Evolutionary conservation across 2,329 filamentous ascomycete species (phyloP).

Genomic region (Acrodontium crateriforme): DNA sequence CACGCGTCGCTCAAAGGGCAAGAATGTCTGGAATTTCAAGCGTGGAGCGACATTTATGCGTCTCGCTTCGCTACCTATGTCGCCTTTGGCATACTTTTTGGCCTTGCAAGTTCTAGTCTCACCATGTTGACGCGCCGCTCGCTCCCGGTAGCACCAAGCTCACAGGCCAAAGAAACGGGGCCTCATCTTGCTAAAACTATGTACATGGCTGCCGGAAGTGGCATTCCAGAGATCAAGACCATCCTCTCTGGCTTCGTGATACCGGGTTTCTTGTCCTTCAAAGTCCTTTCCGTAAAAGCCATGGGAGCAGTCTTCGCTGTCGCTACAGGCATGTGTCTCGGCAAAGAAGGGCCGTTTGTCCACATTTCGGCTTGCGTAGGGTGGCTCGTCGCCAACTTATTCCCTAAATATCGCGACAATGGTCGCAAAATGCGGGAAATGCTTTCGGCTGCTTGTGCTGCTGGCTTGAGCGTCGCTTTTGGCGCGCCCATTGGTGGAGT

Average conservation of each 20-base stretch:
- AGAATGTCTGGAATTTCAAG: slow-evolving; percentile 28
- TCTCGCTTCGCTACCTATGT: slow-evolving; percentile 36
- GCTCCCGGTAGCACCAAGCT: slow-evolving; percentile 29
- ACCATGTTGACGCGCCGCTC: slow-evolving; percentile 38
- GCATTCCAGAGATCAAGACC: slow-evolving; percentile 50
- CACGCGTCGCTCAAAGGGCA: slow-evolving; percentile 10
- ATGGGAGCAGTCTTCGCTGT: slow-evolving; percentile 46
- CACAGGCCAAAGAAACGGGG: slow-evolving; percentile 20
- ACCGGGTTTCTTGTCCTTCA: slow-evolving; percentile 41
- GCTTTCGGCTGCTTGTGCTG: slow-evolving; percentile 42
- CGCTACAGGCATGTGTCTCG: slow-evolving; percentile 45
- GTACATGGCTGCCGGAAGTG: slow-evolving; percentile 45
- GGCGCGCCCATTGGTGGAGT: slow-evolving; percentile 49
- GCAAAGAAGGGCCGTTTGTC: slow-evolving; percentile 49
- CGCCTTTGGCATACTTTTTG: slow-evolving; percentile 35
- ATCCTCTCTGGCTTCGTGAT: slow-evolving; percentile 48
- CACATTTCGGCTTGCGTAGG: slow-evolving; percentile 47
- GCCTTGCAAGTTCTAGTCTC: slow-evolving; percentile 34
- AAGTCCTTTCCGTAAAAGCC: slow-evolving; percentile 43
- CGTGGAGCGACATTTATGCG: slow-evolving; percentile 31
- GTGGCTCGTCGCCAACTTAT: slow-evolving; percentile 37
- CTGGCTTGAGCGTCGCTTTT: slow-evolving; percentile 47
- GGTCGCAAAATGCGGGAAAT: slow-evolving; percentile 45
- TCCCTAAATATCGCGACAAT: slow-evolving; percentile 45
- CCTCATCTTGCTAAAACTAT: slow-evolving; percentile 40